These are phyloP conservation scores for Zostera marina DNA, from an alignment of 116 monocot genomes.

Conservation along the genomic window DNA sequence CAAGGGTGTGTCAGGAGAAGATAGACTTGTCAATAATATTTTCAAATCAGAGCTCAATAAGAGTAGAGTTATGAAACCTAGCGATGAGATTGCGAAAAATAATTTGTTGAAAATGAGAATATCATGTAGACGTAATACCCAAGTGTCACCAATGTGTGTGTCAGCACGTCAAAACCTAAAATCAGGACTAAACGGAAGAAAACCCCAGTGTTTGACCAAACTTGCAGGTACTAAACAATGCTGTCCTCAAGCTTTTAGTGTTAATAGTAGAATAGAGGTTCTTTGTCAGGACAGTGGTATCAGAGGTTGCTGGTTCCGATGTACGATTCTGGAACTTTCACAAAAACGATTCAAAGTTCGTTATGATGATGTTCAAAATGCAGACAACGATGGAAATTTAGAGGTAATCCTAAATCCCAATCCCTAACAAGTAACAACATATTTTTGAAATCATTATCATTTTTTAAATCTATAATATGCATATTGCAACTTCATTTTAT, in stretches of 20 bases:
- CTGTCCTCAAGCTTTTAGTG: constrained; percentile 22
- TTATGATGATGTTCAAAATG: constrained; percentile 72
- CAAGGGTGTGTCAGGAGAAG: constrained; percentile 15
- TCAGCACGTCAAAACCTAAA: constrained; percentile 13
- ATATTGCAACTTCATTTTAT: neutral
- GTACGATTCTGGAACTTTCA: constrained; percentile 48
- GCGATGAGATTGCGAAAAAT: too few relatives aligned
- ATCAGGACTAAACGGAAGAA: constrained; percentile 22
- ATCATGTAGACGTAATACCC: too few relatives aligned
- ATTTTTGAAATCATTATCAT: too few relatives aligned
- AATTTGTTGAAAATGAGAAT: too few relatives aligned
- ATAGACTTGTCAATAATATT: neutral
- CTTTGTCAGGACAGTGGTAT: constrained; percentile 94
- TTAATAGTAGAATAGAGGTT: constrained; percentile 66
- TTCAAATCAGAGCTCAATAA: too few relatives aligned
- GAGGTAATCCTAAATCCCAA: constrained; percentile 75
- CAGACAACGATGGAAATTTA: constrained; percentile 56
- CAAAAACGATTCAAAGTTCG: constrained; percentile 63
- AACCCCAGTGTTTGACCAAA: constrained; percentile 22
- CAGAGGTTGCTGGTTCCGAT: constrained; percentile 94
- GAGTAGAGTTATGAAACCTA: too few relatives aligned
- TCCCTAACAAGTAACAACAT: too few relatives aligned
- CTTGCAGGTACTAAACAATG: constrained; percentile 20
- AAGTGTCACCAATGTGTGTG: constrained; percentile 3
- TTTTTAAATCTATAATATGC: neutral